A percentile compares a stretch with the other conserved stretches of the same genome.
Evolutionary conservation across 2,329 filamentous ascomycete species (phyloP).

Genomic region (Penicillium nordicum): DNA sequence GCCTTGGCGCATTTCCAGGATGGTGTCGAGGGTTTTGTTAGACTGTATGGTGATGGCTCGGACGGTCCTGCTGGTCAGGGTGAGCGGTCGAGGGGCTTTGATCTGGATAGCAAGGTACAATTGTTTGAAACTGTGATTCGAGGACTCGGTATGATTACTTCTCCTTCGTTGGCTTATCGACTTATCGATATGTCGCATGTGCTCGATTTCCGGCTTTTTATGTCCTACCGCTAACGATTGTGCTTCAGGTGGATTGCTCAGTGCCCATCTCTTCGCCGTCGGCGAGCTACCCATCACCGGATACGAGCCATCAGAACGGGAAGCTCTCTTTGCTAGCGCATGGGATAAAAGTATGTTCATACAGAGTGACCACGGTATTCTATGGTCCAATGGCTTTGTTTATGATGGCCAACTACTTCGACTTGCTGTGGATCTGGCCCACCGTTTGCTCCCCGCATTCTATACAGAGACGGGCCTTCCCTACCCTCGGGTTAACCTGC

Average conservation of each 20-base stretch:
- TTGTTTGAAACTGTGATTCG: constrained; percentile 98
- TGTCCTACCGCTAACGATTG: constrained; percentile 9
- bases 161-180: neutral
- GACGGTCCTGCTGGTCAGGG: constrained; percentile 66
- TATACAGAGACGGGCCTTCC: constrained; percentile 87
- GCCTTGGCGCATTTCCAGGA: constrained; percentile 74
- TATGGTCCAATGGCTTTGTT: constrained; percentile 71
- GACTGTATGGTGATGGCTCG: constrained; percentile 82
- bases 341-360: constrained; percentile 39
- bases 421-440: constrained; percentile 80
- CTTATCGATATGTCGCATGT: neutral
- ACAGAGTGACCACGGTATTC: constrained; percentile 46
- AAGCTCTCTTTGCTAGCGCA: constrained; percentile 38
- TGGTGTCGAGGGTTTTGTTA: constrained; percentile 70
- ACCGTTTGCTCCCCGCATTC: constrained; percentile 85
- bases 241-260: constrained; percentile 69
- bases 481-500: constrained; percentile 89
- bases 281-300: constrained; percentile 83
- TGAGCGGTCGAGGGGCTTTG: constrained; percentile 73
- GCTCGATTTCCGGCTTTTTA: neutral
- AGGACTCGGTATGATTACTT: constrained; percentile 51
- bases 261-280: constrained; percentile 87
- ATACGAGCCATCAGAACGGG: constrained; percentile 57
- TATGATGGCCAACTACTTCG: constrained; percentile 89
- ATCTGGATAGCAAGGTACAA: constrained; percentile 96